Evolutionary conservation across 345 rosid species (phyloP).

Genomic region (Syzygium grande): DNA sequence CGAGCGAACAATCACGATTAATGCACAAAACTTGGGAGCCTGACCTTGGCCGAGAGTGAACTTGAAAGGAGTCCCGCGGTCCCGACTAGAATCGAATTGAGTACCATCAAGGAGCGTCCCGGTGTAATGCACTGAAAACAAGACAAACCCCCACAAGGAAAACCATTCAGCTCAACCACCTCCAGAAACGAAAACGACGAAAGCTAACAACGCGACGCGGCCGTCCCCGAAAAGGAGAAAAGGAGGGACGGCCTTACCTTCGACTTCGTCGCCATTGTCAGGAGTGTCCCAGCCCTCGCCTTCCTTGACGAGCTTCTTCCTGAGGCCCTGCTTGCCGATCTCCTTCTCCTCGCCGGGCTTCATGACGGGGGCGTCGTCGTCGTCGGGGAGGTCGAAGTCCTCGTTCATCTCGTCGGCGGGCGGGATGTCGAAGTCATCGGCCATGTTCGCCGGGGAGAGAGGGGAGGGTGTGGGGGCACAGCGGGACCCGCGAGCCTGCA

Average conservation of each 20-base stretch:
- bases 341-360: slow-evolving; percentile 39
- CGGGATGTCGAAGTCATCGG: slow-evolving; percentile 21
- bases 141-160: neutral
- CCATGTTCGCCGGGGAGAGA: slow-evolving; percentile 3
- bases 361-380: slow-evolving; percentile 4
- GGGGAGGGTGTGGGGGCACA: neutral
- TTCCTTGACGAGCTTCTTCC: slow-evolving; percentile 42
- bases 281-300: slow-evolving; percentile 41
- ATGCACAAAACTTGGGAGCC: neutral
- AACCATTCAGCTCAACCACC: neutral
- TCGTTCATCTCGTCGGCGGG: slow-evolving; percentile 15
- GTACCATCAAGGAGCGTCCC: slow-evolving; percentile 94
- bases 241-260: slow-evolving; percentile 13
- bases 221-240: too few species aligned
- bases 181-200: neutral
- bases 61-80: slow-evolving; percentile 76
- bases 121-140: slow-evolving; percentile 41
- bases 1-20: neutral
- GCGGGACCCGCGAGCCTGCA: neutral
- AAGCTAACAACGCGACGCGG: neutral
- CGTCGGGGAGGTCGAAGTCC: slow-evolving; percentile 15
- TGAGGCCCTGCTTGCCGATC: slow-evolving; percentile 41
- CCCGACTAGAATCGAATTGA: slow-evolving; percentile 87
- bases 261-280: slow-evolving; percentile 33
- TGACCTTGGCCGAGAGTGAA: slow-evolving; percentile 95